These are phyloP conservation scores for Thymus quinquecostatus DNA, from an alignment of 257 asterid genomes.

Conservation along the genomic window DNA sequence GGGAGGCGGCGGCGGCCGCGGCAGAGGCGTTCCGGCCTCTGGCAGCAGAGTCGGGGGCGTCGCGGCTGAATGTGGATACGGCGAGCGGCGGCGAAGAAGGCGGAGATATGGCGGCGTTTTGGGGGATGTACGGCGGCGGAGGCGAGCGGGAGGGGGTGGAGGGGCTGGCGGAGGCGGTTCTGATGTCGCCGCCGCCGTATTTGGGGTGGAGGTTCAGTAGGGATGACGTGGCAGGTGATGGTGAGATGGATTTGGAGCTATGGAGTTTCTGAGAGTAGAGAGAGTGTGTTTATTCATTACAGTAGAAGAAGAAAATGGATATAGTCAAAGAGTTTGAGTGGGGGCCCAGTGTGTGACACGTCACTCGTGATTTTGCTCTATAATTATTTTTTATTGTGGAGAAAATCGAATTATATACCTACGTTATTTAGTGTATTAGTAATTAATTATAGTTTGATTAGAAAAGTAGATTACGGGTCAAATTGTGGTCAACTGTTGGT, in stretches of 20 bases:
- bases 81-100: not conserved
- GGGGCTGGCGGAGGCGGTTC: constrained; percentile 42
- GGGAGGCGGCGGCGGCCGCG: constrained; percentile 56
- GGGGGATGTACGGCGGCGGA: not conserved
- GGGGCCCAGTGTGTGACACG: too few species aligned
- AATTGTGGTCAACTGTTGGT: too few species aligned
- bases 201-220: constrained; percentile 37
- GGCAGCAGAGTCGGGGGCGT: not conserved
- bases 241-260: constrained; percentile 54
- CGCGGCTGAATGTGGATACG: not conserved
- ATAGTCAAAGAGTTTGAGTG: too few species aligned
- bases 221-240: constrained; percentile 56
- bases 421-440: too few species aligned
- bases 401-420: too few species aligned
- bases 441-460: too few species aligned
- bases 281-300: not conserved
- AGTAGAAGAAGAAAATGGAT: not conserved
- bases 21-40: constrained; percentile 51
- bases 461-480: too few species aligned
- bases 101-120: not conserved
- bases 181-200: constrained; percentile 66
- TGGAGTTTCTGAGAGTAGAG: constrained; percentile 47
- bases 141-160: constrained; percentile 12
- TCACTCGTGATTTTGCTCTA: too few species aligned
- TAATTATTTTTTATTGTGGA: too few species aligned